Base-by-base conservation (phyloP, 2,329 filamentous ascomycete species). In the Cyphellophora attinorum region DNA sequence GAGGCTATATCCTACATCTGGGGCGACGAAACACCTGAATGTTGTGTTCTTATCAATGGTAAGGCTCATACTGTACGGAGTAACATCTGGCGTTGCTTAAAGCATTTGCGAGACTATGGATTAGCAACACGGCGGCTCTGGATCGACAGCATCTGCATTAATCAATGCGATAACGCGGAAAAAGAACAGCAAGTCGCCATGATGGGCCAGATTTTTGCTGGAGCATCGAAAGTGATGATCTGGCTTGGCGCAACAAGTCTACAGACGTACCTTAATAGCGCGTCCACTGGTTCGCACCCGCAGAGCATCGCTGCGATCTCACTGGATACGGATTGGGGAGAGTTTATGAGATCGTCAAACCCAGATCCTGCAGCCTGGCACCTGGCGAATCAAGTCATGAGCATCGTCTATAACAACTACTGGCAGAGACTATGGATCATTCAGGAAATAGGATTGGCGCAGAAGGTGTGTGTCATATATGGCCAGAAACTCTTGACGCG, bases 201-300 rank as follows among this genome's bases (percentile, higher is more conserved):
- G 17, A 47, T 47, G 45, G 41, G 37, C 15, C 29, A 35, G 12
- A 45, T 46, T 19, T 46, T 39, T 17, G 14, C 19, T 11, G 11
- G 30, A 3, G 39, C 33, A 4, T 28, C 23, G 23, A 27, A 31
- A 11, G 34, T 37, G 23, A 6, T 38, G 16, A 34, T 37, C 8
- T 37, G 36, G 34, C 36, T 37, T n/a, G 36, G 34, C 5, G 13
- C 34, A 33, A 33, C 19, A 15, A 27, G 18, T 28, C 15, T 34
- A n/a, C 32, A 34, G 32, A 34, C 32, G 28, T 28, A 28, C 14
- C 32, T 27, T 34, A 19, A 16, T 16, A 13, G 5, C 14, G 29
- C 12, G 6, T 15, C 15, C 6, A 16, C 14, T 12, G n/a, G 12
- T 18, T 17, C 17, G 18, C 12, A 31, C 12, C 5, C 14, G 11